Evolutionary conservation across 805 yeast species (phyloP), one percentile per base, ranked within the genome.

Genomic region (Candida qinlingensis): DNA sequence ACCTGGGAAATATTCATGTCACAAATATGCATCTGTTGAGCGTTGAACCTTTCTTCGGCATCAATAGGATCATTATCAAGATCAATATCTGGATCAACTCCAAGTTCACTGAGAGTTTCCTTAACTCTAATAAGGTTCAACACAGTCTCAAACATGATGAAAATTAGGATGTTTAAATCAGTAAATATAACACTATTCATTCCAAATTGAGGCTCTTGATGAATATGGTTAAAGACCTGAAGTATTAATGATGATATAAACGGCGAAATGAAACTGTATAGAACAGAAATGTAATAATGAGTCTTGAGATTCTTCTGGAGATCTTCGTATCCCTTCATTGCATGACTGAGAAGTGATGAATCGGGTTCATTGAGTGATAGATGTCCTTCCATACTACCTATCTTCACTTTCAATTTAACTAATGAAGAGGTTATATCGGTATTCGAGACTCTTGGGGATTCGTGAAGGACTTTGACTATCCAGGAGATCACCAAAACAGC

Each of bases 381-480:
- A 8, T 31, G 11, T 11, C 11, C 27, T n/a, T 13, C 39, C 6
- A 7, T 19, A 19, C 3, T 11, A 7, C 2, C 13, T 9, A 6
- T 37, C 13, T n/a, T 37, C 39, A 7, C 4, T 13, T 19, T 19
- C 28, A 12, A 39, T 19, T 33, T 41, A 29, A 31, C 29, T 30
- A 4, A 19, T 12, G 11, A 13, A 30, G 26, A 5, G 19, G 19
- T 31, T 10, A 27, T 25, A 8, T 42, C n/a, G 1, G 26, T 27
- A 28, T 34, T 7, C 34, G 31, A 42, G 4, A 9, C n/a, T 6
- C 28, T 27, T 12, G 45, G 45, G 29, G 26, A 36, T 9, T 42
- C 45, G n/a, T 42, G 45, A n/a, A 42, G 27, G n/a, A 42, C 12
- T 19, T 36, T 35, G 11, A 42, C 39, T 34, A 36, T 42, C 45